Base-by-base conservation (phyloP, 768 basidiomycete genomes). In the Kwoniella pini region DNA sequence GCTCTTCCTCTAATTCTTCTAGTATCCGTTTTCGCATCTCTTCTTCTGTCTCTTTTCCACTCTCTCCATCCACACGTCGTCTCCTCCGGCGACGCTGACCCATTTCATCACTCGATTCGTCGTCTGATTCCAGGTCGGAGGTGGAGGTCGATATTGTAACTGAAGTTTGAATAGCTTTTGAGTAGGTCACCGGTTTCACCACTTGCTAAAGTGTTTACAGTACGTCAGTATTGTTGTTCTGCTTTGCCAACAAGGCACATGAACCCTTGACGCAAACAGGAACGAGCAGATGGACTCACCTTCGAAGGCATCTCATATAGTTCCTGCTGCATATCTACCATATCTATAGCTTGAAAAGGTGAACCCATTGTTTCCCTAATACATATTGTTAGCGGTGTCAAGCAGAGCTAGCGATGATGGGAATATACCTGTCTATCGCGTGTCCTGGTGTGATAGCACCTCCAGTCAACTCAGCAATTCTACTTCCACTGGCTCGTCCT, bases 311-410 rank as follows among this genome's bases (percentile, higher is more conserved):
- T 80, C 69, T 94, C 92, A 67, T 91, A 95, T 4, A 96, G 80
- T 72, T 96, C 93, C 71, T 91, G 87, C 65, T 92, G 89, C 17
- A 90, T 83, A 66, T 95, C 90, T 50, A 95, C 84, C n/a, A 92
- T 82, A 72, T 91, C 90, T 42, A 86, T 81, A 28, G 84, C 82
- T 42, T 88, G 31, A 15, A 60, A 65, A 45, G 64, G 42, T 50
- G n/a, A 65, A 9, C 40, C 55, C 42, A 50, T 55, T 11, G 54
- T 39, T 21, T 70, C 65, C 21, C 68, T 65, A 24, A 50, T 9
- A 36, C 2, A 22, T 13, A 13, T 38, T 11, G 11, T 57, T 31
- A 57, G 55, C 33, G 12, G 26, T 17, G 0, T 50, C 48, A 38
- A 24, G 57, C 33, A 52, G 54, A 28, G 28, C 1, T n/a, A 22